Evolutionary conservation across 108 stramenopile species (phyloP).

Genomic region (Cyclotella atomus): DNA sequence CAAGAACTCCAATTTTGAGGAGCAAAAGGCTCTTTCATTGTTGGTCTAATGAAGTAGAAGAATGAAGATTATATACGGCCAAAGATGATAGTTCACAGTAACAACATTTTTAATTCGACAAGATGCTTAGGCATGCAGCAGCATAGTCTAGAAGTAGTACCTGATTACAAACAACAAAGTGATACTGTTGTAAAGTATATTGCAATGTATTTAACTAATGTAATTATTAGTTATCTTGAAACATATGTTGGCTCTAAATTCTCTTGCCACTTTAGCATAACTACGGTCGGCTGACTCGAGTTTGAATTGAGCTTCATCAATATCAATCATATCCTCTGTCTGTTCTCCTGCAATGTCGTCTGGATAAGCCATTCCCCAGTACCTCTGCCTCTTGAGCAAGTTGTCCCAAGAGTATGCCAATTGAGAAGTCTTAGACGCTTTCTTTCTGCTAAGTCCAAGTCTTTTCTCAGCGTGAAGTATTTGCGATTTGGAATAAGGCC

Average conservation of each 20-base stretch:
- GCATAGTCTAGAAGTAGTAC: neutral
- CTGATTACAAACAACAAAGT: too few species aligned
- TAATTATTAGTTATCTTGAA: too few species aligned
- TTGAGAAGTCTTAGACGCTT: conserved; percentile 11
- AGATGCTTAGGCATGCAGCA: neutral
- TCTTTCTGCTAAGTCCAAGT: conserved; percentile 15
- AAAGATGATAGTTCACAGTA: too few species aligned
- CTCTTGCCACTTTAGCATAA: neutral
- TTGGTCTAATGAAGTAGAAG: too few species aligned
- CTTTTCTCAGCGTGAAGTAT: conserved; percentile 4
- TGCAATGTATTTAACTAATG: too few species aligned
- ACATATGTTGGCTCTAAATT: too few species aligned
- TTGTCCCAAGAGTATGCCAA: conserved; percentile 2
- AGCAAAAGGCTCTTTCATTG: too few species aligned
- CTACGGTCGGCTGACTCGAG: neutral
- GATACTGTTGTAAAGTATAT: too few species aligned
- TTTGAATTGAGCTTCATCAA: conserved; percentile 17
- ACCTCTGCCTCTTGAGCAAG: neutral
- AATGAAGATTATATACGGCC: too few species aligned
- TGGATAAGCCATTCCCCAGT: conserved; percentile 7
- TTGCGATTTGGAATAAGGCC: conserved; percentile 13
- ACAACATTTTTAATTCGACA: too few species aligned
- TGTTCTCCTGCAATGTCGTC: neutral
- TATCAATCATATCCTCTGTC: conserved; percentile 11
- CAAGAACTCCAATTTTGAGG: too few species aligned